Base-by-base conservation (phyloP, 768 basidiomycete genomes). In the Mycena chlorophos region DNA sequence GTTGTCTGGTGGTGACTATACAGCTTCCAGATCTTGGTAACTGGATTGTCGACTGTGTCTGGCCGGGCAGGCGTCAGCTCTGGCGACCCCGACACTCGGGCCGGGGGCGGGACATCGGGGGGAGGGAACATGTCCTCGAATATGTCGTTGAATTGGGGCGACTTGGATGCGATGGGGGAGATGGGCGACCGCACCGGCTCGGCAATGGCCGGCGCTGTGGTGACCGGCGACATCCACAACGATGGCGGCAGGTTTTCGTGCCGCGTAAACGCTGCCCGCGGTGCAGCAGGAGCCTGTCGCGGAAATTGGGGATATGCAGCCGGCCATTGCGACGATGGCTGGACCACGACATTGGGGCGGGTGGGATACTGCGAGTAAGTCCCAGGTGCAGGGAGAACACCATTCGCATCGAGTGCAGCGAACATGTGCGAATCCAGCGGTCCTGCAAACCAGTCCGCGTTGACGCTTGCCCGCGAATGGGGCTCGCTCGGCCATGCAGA, bases 1-100 rank as follows among this genome's bases (percentile, higher is more conserved):
- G 80, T 82, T n/a, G 88, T 89, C 73, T 94, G 94, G 43, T 89
- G 90, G 57, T 90, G 85, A 30, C 93, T 86, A 66, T 91, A 98
- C 83, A 98, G 90, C 75, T 88, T 93, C 96, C 96, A 98, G 27
- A 98, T 90, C 73, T 98, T 94, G 1, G 95, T 89, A 0, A 94
- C 94, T 8, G 60, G 60, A 22, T 53, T 52, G 20, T 55, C 48
- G 22, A 30, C 60, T 19, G 14, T 20, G 17, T 60, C 59, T 17
- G 27, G 5, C 13, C 60, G 56, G 25, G 56, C 3, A 0, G 53
- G 10, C 29, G 54, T 52, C 40, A 62, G 56, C 54, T 62, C 60
- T 74, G 71, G 58, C 73, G 73, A 65, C 75, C 76, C 66, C 73
- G 48, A 51, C 71, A 53, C 69, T 70, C 51, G 70, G 71, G 63